A percentile compares a stretch with the other conserved stretches of the same genome.
These are phyloP conservation scores for Nemania serpens DNA, from an alignment of 2,329 filamentous ascomycete genomes.

Conservation along the genomic window DNA sequence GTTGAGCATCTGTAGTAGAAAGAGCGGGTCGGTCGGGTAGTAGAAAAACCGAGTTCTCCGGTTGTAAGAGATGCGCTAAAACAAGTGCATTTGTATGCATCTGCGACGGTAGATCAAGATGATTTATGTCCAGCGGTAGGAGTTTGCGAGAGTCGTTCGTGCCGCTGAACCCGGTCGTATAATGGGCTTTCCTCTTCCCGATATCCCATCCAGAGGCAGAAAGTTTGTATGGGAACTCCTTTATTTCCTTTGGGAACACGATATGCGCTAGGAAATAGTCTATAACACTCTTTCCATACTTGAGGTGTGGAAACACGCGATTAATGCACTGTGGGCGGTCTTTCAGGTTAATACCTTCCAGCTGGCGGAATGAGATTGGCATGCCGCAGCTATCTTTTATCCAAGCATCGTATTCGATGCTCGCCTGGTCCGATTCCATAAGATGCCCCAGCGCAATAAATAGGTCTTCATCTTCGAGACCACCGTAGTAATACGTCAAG, in stretches of 20 bases:
- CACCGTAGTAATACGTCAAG: constrained; percentile 61
- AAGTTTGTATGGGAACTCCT: constrained; percentile 66
- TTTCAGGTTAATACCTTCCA: constrained; percentile 61
- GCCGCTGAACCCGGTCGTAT: constrained; percentile 70
- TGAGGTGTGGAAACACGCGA: constrained; percentile 58
- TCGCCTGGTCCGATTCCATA: constrained; percentile 54
- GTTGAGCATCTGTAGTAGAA: constrained; percentile 36
- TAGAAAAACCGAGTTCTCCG: constrained; percentile 52
- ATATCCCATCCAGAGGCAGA: constrained; percentile 72
- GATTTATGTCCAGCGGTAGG: constrained; percentile 60
- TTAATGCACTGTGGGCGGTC: constrained; percentile 54
- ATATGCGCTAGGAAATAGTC: constrained; percentile 66
- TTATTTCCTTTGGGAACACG: constrained; percentile 65
- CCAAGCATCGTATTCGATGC: constrained; percentile 57
- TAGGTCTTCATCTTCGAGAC: constrained; percentile 57
- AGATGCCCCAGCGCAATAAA: constrained; percentile 54
- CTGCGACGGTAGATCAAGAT: constrained; percentile 59
- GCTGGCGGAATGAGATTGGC: constrained; percentile 44
- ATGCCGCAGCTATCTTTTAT: constrained; percentile 44
- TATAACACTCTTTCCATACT: constrained; percentile 57
- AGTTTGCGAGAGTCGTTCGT: constrained; percentile 67
- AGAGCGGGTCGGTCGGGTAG: constrained; percentile 30
- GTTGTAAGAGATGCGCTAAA: constrained; percentile 59
- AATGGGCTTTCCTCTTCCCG: constrained; percentile 49
- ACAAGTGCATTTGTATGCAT: constrained; percentile 71